Conservation (phyloP, 257 asterid species). For the Primulina huaijiensis region DNA sequence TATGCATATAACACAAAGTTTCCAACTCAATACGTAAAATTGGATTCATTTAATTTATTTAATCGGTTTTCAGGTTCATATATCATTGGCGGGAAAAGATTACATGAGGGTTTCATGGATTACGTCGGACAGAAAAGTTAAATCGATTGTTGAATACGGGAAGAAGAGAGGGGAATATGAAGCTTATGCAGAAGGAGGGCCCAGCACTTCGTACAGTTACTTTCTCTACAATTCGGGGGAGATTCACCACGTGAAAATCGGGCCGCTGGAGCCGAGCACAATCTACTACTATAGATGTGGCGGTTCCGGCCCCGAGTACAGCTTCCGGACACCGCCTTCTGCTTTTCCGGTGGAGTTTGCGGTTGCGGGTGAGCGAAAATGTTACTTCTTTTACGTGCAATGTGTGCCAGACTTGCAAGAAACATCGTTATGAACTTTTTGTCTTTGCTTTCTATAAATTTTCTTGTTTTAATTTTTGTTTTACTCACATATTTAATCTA, state of each 20-base stretch:
- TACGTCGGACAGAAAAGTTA: conserved; percentile 28
- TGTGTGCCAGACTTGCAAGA: not conserved
- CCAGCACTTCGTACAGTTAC: conserved; percentile 38
- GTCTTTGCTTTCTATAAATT: not conserved
- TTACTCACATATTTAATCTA: too few species aligned
- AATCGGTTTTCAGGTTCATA: conserved; percentile 33
- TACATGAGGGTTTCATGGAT: conserved; percentile 48
- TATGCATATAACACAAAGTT: too few species aligned
- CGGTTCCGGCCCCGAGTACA: conserved; percentile 41
- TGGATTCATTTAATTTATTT: too few species aligned
- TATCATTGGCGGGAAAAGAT: conserved; percentile 45
- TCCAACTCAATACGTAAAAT: too few species aligned
- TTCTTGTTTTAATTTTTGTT: too few species aligned
- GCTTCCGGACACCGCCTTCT: conserved; percentile 48
- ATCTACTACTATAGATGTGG: conserved; percentile 48
- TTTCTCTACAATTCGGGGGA: conserved; percentile 42
- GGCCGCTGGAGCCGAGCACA: conserved; percentile 42
- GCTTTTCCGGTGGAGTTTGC: conserved; percentile 46
- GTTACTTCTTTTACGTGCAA: not conserved
- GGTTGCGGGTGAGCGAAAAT: conserved; percentile 31
- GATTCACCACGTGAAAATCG: conserved; percentile 49
- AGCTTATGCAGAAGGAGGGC: conserved; percentile 33
- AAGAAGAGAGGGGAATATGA: conserved; percentile 8
- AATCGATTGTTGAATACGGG: conserved; percentile 41
- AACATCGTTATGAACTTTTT: too few species aligned